phyloP scores from a whole-genome alignment of 1,284 basidiomycete genomes.

The Phaffia rhodozyma region DNA sequence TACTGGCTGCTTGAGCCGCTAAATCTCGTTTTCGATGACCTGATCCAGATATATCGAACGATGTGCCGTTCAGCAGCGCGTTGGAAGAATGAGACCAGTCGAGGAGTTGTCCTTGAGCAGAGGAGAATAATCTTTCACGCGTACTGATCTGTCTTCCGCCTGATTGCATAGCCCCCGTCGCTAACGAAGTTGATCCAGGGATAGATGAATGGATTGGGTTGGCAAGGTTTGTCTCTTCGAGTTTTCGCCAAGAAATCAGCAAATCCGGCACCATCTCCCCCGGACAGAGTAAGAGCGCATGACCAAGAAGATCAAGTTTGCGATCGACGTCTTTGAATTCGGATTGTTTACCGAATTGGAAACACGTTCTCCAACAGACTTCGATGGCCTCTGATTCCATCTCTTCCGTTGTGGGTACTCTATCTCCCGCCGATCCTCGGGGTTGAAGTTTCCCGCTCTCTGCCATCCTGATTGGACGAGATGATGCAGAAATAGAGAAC shows the following conservation, averaged over 20 bases:
- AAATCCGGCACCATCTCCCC: constrained; percentile 61
- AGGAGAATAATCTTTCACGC: constrained; percentile 4
- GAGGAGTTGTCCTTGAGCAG: background rate
- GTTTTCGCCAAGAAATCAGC: constrained; percentile 53
- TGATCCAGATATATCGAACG: background rate
- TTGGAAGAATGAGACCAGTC: background rate
- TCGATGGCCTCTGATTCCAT: constrained; percentile 47
- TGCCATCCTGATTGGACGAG: constrained; percentile 29
- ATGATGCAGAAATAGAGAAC: constrained; percentile 27
- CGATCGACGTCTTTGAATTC: constrained; percentile 56
- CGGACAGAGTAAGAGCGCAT: constrained; percentile 77
- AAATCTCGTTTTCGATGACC: constrained; percentile 14
- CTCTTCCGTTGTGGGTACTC: background rate
- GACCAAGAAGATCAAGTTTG: constrained; percentile 61
- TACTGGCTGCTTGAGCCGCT: constrained; percentile 9
- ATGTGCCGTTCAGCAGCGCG: background rate
- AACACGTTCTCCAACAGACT: constrained; percentile 75
- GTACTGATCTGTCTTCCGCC: background rate
- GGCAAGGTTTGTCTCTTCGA: constrained; percentile 26
- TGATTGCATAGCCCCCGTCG: constrained; percentile 19
- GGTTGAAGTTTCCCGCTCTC: constrained; percentile 4
- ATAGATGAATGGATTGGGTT: background rate
- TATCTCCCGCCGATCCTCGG: background rate
- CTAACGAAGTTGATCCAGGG: constrained; percentile 21
- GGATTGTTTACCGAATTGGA: constrained; percentile 65